Conservation (phyloP, 2,329 filamentous ascomycete species). For the Aspergillus ibericus region DNA sequence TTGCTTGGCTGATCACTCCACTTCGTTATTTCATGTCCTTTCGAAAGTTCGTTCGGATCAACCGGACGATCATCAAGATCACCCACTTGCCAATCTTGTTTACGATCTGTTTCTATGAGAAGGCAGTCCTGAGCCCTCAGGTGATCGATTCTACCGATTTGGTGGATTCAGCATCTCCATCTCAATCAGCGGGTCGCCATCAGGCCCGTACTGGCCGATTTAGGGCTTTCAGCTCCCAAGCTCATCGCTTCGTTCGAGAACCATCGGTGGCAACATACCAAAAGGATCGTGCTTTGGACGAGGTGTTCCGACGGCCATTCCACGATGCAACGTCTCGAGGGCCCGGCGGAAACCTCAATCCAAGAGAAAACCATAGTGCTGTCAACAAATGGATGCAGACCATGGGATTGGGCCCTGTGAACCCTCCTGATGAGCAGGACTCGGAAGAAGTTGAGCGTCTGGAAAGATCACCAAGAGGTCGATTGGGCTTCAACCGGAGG, state of each 20-base stretch:
- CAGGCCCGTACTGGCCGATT: constrained; percentile 59
- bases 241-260: constrained; percentile 66
- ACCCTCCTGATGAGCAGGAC: constrained; percentile 62
- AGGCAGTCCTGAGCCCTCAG: constrained; percentile 69
- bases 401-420: constrained; percentile 56
- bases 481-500: constrained; percentile 47
- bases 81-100: constrained; percentile 89
- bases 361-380: constrained; percentile 73
- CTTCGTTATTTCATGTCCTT: constrained; percentile 78
- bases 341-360: constrained; percentile 58
- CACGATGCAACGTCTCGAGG: constrained; percentile 60
- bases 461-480: constrained; percentile 54
- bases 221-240: constrained; percentile 70
- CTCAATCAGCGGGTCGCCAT: constrained; percentile 54
- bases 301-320: constrained; percentile 78
- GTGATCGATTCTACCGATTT: constrained; percentile 83
- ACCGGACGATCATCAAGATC: constrained; percentile 85
- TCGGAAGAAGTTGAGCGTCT: constrained; percentile 59
- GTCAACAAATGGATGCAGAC: constrained; percentile 89
- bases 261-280: constrained; percentile 86
- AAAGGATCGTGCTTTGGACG: constrained; percentile 85
- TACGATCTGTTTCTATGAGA: constrained; percentile 84
- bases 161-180: constrained; percentile 67
- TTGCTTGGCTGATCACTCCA: constrained; percentile 86
- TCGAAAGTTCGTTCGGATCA: constrained; percentile 77